Conservation (phyloP, 345 rosid genomes). For the Citrus sinensis region DNA sequence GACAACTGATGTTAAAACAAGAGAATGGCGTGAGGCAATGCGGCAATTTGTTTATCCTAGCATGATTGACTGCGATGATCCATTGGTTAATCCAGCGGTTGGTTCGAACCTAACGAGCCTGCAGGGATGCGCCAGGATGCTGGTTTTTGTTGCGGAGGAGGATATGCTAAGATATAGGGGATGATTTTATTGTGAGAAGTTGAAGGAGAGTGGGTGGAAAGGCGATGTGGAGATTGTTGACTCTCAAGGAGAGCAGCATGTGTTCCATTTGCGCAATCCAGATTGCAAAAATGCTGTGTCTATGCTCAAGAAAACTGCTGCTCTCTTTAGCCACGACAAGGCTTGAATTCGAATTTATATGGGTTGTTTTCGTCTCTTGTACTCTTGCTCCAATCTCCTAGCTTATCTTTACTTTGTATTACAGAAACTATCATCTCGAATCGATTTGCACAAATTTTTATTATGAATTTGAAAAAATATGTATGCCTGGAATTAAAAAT, state of each 20-base stretch:
- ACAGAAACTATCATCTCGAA: no score
- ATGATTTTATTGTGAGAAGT: slow-evolving; percentile 22
- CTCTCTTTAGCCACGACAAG: not conserved
- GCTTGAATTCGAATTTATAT: not conserved
- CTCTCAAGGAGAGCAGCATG: slow-evolving; percentile 34
- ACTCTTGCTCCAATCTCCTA: no score
- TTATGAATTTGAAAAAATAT: no score
- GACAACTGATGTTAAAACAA: not conserved
- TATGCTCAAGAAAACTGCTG: slow-evolving; percentile 13
- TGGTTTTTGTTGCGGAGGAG: slow-evolving; percentile 44
- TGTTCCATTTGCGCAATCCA: slow-evolving; percentile 35
- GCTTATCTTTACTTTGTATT: no score
- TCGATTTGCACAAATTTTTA: no score
- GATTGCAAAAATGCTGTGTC: slow-evolving; percentile 21
- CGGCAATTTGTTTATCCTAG: slow-evolving; percentile 35
- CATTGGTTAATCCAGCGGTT: slow-evolving; percentile 34
- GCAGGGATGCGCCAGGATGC: slow-evolving; percentile 28
- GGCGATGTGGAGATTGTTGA: slow-evolving; percentile 41
- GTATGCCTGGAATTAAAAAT: no score
- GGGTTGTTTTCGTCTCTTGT: no score
- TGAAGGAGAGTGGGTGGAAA: slow-evolving; percentile 43
- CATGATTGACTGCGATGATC: slow-evolving; percentile 40
- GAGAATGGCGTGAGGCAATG: not conserved
- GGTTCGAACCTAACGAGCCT: slow-evolving; percentile 33
- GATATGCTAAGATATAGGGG: slow-evolving; percentile 37